Evolutionary conservation across 768 basidiomycete species (phyloP), one percentile per base, ranked within the genome.

Genomic region (Mycena rebaudengoi): DNA sequence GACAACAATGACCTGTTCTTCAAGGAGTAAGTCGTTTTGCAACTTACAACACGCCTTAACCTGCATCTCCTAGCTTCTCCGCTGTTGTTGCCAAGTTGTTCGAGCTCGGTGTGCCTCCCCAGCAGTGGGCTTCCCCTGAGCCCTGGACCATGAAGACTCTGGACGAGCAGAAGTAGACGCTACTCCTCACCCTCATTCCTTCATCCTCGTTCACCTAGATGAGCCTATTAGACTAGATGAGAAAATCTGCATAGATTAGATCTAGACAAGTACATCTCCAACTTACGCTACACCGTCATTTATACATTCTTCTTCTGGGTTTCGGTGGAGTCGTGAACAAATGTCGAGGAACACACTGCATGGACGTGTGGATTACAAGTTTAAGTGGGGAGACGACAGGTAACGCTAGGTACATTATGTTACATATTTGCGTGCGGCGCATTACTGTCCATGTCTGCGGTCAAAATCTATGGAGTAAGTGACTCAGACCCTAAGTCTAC

Each of bases 101-200:
- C 67, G 97, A 99, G 80, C 91, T 98, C 54, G 97, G 97, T 68
- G 95, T 99, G 10, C 97, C 97, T 43, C 77, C 82, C 14, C 74
- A 86, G 60, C 97, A 99, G 77, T 94, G 90, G 71, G 86, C 82
- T 49, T 65, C 86, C 29, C 72, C 86, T 23, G 92, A 96, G 70
- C 87, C 89, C 14, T 97, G 94, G 95, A 75, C 78, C 66, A 74
- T 98, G 85, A 86, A 87, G 75, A 83, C 78, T 20, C 73, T 80
- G 13, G 83, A 85, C 11, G 84, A 86, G 70, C 82, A 85, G 68
- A 69, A 70, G 60, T 53, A 54, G 37, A 43, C 12, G 3, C 7
- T n/a, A 14, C 16, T 2, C 8, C 2, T 25, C n/a, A 23, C 29
- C 48, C 28, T 30, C 16, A 49, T 14, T 10, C 28, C 12, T 26